phyloP scores from a whole-genome alignment of 805 yeast species.

The Yamadazyma endophytica region DNA sequence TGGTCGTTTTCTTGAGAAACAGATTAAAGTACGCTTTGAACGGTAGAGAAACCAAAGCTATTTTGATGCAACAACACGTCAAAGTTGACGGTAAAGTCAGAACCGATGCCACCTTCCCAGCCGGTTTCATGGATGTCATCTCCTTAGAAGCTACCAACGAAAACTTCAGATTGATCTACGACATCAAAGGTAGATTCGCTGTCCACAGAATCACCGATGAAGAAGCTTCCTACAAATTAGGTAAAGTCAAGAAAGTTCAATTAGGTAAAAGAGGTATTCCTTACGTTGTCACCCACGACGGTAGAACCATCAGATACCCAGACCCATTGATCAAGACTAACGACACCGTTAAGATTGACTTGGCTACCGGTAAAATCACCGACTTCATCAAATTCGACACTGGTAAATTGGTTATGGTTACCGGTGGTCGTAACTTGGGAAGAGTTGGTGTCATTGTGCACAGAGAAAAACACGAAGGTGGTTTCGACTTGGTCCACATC shows the following conservation, averaged over 20 bases:
- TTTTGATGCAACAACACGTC: constrained; percentile 96
- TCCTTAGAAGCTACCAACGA: constrained; percentile 97
- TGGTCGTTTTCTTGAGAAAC: constrained; percentile 95
- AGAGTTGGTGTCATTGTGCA: constrained; percentile 40
- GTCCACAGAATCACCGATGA: constrained; percentile 99
- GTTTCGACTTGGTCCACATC: constrained; percentile 41
- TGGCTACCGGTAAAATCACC: constrained; percentile 91
- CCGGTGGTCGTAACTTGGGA: constrained; percentile 43
- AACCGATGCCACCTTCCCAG: constrained; percentile 98
- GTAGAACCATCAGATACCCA: constrained; percentile 99
- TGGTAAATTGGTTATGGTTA: constrained; percentile 39
- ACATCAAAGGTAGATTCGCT: constrained; percentile 98
- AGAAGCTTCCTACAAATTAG: constrained; percentile 97
- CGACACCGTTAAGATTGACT: constrained; percentile 96
- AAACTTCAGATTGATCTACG: constrained; percentile 98
- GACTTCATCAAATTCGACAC: constrained; percentile 38
- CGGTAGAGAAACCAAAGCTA: constrained; percentile 98
- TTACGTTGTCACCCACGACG: constrained; percentile 98
- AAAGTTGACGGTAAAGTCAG: constrained; percentile 99
- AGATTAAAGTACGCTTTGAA: constrained; percentile 97
- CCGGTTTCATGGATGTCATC: constrained; percentile 99
- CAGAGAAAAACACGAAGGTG: constrained; percentile 42
- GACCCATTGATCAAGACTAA: constrained; percentile 95
- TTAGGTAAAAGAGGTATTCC: constrained; percentile 98
- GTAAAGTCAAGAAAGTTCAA: constrained; percentile 96